phyloP scores from a whole-genome alignment of 202 grass and related monocot genomes.

The Carex sylvatica region DNA sequence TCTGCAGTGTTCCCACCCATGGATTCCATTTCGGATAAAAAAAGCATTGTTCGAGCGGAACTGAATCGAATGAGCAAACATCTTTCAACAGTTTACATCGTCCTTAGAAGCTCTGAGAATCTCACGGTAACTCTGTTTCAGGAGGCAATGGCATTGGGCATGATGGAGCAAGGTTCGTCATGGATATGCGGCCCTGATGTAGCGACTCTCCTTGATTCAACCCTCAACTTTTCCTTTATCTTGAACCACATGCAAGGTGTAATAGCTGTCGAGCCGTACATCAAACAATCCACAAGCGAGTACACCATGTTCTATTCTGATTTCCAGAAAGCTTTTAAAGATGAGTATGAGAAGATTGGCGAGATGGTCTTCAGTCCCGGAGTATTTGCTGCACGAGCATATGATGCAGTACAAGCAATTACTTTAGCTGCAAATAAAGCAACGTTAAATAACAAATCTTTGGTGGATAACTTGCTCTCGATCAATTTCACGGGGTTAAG shows the following conservation, averaged over 20 bases:
- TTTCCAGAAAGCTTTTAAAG: conserved; percentile 10
- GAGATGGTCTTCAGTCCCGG: conserved; percentile 12
- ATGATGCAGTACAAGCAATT: conserved; percentile 19
- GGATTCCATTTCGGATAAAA: neutral
- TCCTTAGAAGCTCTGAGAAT: conserved; percentile 20
- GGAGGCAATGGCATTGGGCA: neutral
- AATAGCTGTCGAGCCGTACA: conserved; percentile 13
- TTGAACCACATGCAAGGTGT: conserved; percentile 40
- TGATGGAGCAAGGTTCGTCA: conserved; percentile 22
- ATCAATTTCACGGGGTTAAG: conserved; percentile 19
- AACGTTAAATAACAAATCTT: neutral
- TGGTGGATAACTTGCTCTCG: neutral
- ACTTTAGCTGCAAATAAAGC: neutral
- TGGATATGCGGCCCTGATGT: conserved; percentile 33
- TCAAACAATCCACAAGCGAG: neutral
- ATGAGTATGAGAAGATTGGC: conserved; percentile 12
- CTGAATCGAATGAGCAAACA: neutral
- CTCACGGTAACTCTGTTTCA: conserved; percentile 16
- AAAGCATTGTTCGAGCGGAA: neutral
- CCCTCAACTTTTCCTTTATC: conserved; percentile 21
- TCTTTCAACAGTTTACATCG: conserved; percentile 26
- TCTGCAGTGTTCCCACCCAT: conserved; percentile 16
- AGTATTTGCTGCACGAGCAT: conserved; percentile 4
- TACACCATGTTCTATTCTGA: conserved; percentile 4
- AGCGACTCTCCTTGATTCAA: conserved; percentile 30